Percentiles rank a stretch among this genome's conserved stretches.
These are phyloP conservation scores for Chlorella sp. DNA, from an alignment of 139 green algal species.

Conservation along the genomic window DNA sequence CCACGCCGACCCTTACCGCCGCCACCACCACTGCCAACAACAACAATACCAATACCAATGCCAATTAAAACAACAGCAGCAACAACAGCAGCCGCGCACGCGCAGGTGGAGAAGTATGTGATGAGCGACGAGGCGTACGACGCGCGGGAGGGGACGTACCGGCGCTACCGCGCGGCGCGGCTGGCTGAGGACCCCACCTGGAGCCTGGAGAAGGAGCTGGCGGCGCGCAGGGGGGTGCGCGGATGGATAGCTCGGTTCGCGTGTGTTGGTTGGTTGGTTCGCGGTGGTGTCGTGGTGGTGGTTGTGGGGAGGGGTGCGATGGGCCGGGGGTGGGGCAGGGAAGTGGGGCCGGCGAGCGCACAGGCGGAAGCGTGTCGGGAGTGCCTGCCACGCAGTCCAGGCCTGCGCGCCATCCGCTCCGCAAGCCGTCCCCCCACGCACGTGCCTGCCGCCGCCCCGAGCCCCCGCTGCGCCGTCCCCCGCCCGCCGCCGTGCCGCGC, in stretches of 20 bases:
- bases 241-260: background rate
- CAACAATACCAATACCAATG: no score
- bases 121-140: conserved; percentile 97
- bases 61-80: no score
- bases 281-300: background rate
- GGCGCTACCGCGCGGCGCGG: conserved; percentile 82
- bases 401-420: background rate
- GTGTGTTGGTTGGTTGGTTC: background rate
- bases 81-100: no score
- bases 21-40: no score
- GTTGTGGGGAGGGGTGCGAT: conserved; percentile 7
- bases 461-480: no score
- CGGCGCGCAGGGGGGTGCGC: conserved; percentile 47
- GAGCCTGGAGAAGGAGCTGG: conserved; percentile 89
- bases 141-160: conserved; percentile 89
- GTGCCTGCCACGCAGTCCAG: background rate
- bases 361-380: background rate
- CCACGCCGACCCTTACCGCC: no score
- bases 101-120: conserved; percentile 97
- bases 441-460: no score
- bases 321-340: no score
- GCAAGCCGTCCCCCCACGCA: no score
- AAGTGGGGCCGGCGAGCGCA: no score
- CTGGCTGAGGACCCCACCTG: conserved; percentile 84
- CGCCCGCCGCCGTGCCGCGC: no score